A percentile compares a stretch with the other conserved stretches of the same genome.
phyloP scores from a whole-genome alignment of 2,329 filamentous ascomycete genomes.

The Trichoderma harzianum region DNA sequence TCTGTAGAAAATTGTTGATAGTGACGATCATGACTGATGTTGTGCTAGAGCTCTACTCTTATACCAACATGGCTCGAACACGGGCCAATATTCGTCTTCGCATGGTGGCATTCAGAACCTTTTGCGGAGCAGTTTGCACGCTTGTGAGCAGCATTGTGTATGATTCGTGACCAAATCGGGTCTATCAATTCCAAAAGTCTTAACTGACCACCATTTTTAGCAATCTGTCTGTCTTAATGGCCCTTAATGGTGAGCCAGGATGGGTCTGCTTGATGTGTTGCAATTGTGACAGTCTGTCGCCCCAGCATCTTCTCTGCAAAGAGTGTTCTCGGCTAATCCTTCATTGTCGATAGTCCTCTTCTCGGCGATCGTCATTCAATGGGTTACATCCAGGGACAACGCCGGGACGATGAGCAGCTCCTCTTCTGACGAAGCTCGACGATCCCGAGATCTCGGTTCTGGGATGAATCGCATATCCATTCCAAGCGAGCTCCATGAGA shows the following conservation, averaged over 20 bases:
- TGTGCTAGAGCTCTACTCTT: conserved; percentile 51
- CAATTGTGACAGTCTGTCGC: conserved; percentile 55
- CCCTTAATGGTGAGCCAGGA: conserved; percentile 57
- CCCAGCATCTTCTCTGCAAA: background rate
- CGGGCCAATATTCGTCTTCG: conserved; percentile 43
- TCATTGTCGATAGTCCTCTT: conserved; percentile 47
- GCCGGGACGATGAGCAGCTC: conserved; percentile 31
- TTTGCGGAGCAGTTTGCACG: conserved; percentile 56
- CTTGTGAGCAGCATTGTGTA: conserved; percentile 57
- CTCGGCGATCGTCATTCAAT: conserved; percentile 59
- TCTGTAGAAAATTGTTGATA: too few species aligned
- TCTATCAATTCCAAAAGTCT: background rate
- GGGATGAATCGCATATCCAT: conserved; percentile 8
- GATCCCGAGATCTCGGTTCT: conserved; percentile 19
- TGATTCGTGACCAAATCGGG: conserved; percentile 21
- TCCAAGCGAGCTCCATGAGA: conserved; percentile 18
- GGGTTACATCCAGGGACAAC: conserved; percentile 51
- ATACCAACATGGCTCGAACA: conserved; percentile 44
- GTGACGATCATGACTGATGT: background rate
- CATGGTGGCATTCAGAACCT: conserved; percentile 54
- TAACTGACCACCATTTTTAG: conserved; percentile 31
- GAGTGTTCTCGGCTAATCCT: background rate
- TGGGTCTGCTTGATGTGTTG: conserved; percentile 66
- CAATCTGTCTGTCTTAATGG: conserved; percentile 58
- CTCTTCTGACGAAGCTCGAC: conserved; percentile 17